These are phyloP conservation scores for Trametes cubensis DNA, from an alignment of 768 basidiomycete genomes.

Conservation along the genomic window DNA sequence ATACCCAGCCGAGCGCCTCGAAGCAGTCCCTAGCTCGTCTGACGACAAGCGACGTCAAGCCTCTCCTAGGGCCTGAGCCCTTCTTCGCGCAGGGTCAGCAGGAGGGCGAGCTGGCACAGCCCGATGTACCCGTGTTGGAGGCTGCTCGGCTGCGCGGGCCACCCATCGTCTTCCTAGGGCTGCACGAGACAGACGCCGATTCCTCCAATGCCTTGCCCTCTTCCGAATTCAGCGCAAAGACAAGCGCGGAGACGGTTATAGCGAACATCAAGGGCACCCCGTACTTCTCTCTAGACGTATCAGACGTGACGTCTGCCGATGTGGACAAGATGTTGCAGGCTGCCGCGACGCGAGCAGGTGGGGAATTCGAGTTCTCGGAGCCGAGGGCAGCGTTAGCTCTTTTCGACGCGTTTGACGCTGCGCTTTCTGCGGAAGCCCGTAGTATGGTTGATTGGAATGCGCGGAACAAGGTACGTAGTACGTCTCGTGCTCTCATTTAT, in stretches of 20 bases:
- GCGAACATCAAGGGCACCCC: conserved; percentile 75
- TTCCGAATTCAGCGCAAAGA: conserved; percentile 54
- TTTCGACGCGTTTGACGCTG: conserved; percentile 68
- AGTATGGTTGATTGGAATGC: conserved; percentile 93
- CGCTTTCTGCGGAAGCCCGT: conserved; percentile 75
- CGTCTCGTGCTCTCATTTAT: not conserved
- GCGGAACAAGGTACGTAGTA: conserved; percentile 69
- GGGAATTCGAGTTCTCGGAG: conserved; percentile 61
- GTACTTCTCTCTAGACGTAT: conserved; percentile 83
- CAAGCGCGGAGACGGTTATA: conserved; percentile 44
- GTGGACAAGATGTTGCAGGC: conserved; percentile 48
- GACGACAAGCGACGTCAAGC: conserved; percentile 60
- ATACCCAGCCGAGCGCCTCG: conserved; percentile 30
- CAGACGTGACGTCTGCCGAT: conserved; percentile 47
- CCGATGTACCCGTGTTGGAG: conserved; percentile 44
- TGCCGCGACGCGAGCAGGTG: conserved; percentile 41
- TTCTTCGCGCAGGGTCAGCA: conserved; percentile 72
- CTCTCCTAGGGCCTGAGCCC: conserved; percentile 67
- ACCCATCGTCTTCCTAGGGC: conserved; percentile 77
- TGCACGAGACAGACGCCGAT: conserved; percentile 57
- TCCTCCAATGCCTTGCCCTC: conserved; percentile 60
- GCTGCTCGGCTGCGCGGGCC: conserved; percentile 61
- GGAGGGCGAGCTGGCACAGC: conserved; percentile 35
- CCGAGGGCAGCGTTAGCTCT: conserved; percentile 57
- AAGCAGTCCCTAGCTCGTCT: conserved; percentile 53